Base-by-base conservation (phyloP, 768 basidiomycete species). In the Termitomyces sp. region DNA sequence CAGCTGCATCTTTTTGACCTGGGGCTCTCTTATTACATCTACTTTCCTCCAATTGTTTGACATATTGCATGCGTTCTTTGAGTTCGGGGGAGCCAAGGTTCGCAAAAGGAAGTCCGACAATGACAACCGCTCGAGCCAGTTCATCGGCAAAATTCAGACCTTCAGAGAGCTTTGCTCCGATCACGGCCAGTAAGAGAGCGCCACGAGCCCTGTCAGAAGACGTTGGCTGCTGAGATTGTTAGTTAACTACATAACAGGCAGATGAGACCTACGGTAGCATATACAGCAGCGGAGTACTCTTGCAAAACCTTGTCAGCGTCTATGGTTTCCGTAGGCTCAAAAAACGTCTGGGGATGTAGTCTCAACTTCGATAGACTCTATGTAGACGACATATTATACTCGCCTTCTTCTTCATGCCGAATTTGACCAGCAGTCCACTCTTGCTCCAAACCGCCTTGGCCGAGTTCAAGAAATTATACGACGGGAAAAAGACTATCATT, bases 131-230 rank as follows among this genome's bases (percentile, higher is more conserved):
- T 30, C 94, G 86, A 2, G 94, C 94, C 16, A 92, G 82, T 47
- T 85, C 80, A 67, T 93, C 89, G 19, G 85, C 79, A 64, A 88
- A 88, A 63, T 87, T 86, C 39, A 86, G 68, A 8, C 95, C 96
- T 72, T 99, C 97, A 0, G 93, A 95, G n/a, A 99, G 80, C 67
- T 98, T 98, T 27, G 94, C 96, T 17, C 95, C 95, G 27, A 98
- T 88, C 10, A 98, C 97, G 2, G 97, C 96, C 54, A 98, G 87
- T 5, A 99, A 74, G 39, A 99, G 68, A 3, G 92, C 91, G 16
- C 94, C 94, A 59, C 72, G 70, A 68, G 66, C 71, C 58, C 73
- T 75, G 17, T 59, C 65, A n/a, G 65, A 59, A 21, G 59, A 40
- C 28, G 61, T 56, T 37, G 54, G 30, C 64, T 61, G 35, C 9